phyloP scores from a whole-genome alignment of 768 basidiomycete genomes.

The Auricularia sp. region DNA sequence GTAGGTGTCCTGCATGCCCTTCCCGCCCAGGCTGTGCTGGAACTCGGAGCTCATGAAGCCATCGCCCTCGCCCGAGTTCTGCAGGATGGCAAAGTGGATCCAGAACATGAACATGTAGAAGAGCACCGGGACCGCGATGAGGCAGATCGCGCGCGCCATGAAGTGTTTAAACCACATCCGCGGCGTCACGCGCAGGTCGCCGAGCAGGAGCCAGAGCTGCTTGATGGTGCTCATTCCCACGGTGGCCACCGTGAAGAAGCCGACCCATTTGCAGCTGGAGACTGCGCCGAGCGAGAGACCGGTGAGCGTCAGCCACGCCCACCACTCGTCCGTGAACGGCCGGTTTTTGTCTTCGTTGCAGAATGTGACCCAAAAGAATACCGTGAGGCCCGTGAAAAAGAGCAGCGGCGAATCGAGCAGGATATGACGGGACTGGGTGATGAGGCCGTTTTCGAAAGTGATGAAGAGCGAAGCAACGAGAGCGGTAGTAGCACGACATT shows the following conservation, averaged over 20 bases:
- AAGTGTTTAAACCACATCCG: constrained; percentile 76
- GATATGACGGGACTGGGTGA: constrained; percentile 94
- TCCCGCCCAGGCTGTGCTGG: constrained; percentile 87
- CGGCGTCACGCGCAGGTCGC: constrained; percentile 72
- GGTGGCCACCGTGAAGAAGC: constrained; percentile 94
- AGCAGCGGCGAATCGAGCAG: constrained; percentile 96
- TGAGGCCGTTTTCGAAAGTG: constrained; percentile 92
- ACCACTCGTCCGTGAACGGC: constrained; percentile 83
- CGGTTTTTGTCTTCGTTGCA: constrained; percentile 79
- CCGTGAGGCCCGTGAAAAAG: constrained; percentile 91
- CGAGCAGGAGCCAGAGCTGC: constrained; percentile 85
- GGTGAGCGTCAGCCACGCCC: constrained; percentile 82
- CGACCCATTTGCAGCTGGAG: constrained; percentile 95
- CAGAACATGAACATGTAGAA: constrained; percentile 98
- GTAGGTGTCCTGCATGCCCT: constrained; percentile 84
- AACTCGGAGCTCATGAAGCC: constrained; percentile 99
- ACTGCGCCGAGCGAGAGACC: constrained; percentile 90
- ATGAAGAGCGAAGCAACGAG: constrained; percentile 84
- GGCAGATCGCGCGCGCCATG: constrained; percentile 76
- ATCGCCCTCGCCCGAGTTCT: constrained; percentile 90
- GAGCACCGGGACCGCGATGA: constrained; percentile 71
- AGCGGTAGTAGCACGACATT: constrained; percentile 85
- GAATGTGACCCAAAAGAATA: constrained; percentile 83
- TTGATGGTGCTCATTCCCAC: constrained; percentile 74
- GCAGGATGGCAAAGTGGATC: constrained; percentile 84